phyloP scores from a whole-genome alignment of 208 protist species.

The Phytomonas francai region DNA sequence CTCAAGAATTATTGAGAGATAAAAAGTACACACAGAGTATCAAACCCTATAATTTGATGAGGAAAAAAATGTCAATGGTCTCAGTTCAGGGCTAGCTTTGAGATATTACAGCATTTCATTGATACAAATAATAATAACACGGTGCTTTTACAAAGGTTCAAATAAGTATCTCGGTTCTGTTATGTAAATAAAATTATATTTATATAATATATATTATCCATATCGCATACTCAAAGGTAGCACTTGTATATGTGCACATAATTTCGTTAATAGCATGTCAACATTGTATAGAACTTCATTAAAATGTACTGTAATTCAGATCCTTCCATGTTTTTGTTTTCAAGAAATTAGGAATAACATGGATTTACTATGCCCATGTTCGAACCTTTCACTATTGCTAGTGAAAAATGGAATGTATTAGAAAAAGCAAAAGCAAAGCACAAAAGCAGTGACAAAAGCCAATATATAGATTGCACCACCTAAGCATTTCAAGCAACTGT shows the following conservation, averaged over 20 bases:
- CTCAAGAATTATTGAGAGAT: background rate
- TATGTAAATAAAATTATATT: background rate
- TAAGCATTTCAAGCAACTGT: background rate
- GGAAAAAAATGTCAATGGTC: constrained; percentile 3
- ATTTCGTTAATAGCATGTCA: background rate
- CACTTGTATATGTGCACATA: background rate
- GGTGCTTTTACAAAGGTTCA: background rate
- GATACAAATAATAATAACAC: background rate
- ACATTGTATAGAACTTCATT: background rate
- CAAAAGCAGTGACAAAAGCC: background rate
- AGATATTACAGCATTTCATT: background rate
- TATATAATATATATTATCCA: background rate
- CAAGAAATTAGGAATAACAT: background rate
- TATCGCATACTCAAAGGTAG: background rate
- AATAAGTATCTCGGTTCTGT: background rate
- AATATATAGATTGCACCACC: background rate
- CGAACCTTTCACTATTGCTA: background rate
- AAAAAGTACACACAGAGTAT: background rate
- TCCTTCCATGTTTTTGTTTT: background rate
- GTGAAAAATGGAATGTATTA: background rate
- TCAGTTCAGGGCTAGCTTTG: background rate
- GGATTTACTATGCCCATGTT: background rate
- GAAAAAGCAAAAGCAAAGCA: background rate
- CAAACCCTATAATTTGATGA: background rate
- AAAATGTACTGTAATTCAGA: background rate